These are phyloP conservation scores for Ceratocystis diversiconidia DNA, from an alignment of 2,329 filamentous ascomycete species.

Conservation along the genomic window DNA sequence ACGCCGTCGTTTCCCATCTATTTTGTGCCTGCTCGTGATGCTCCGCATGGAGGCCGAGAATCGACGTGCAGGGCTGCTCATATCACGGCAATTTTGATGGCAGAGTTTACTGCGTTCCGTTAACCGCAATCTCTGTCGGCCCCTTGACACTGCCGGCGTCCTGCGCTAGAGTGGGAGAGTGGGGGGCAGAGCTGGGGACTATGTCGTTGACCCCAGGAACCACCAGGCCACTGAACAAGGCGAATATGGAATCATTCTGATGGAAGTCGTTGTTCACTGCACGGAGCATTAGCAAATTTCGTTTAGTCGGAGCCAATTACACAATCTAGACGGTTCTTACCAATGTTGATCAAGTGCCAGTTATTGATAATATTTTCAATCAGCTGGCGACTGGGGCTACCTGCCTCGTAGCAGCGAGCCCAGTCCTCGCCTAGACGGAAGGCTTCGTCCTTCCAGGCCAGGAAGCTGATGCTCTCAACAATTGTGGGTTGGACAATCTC, in stretches of 20 bases:
- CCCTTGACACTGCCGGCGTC: constrained; percentile 10
- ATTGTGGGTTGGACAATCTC: constrained; percentile 99
- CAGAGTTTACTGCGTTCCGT: constrained; percentile 15
- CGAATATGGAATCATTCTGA: constrained; percentile 64
- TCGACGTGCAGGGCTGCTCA: background rate
- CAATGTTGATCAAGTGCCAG: constrained; percentile 93
- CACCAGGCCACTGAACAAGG: constrained; percentile 65
- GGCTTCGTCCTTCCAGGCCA: constrained; percentile 97
- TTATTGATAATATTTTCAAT: constrained; percentile 74
- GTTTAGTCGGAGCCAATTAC: background rate
- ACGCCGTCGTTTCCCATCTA: background rate
- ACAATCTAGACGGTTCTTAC: constrained; percentile 35
- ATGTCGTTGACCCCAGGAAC: constrained; percentile 46
- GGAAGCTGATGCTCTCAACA: constrained; percentile 91
- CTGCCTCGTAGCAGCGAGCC: constrained; percentile 74
- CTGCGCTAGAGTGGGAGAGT: constrained; percentile 11
- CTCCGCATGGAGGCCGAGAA: background rate
- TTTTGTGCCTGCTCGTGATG: background rate
- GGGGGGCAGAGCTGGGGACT: constrained; percentile 12
- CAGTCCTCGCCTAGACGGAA: constrained; percentile 86
- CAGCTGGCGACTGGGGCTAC: constrained; percentile 61
- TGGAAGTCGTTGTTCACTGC: constrained; percentile 97
- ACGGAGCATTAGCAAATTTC: background rate
- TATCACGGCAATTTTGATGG: background rate
- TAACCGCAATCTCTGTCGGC: constrained; percentile 12